Evolutionary conservation across 106 monocot genomes (phyloP).

Genomic region (Acorus gramineus): DNA sequence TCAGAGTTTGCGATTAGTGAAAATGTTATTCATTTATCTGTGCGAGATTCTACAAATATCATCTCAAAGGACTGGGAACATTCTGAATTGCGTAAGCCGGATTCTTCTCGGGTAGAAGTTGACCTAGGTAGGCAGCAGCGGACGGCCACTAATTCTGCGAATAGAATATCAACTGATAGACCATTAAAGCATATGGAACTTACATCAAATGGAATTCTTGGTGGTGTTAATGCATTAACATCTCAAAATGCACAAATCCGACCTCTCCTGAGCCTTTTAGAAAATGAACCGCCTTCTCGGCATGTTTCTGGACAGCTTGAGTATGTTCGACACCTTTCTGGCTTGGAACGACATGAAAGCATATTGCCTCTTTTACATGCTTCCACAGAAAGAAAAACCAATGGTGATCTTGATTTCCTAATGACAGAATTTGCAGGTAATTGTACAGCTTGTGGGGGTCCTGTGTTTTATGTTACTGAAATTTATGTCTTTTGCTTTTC

Average conservation of each 20-base stretch:
- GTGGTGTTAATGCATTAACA: slow-evolving; percentile 11
- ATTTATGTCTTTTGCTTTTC: too few relatives aligned
- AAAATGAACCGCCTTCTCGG: slow-evolving; percentile 92
- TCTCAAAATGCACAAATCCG: slow-evolving; percentile 61
- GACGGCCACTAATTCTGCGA: slow-evolving; percentile 26
- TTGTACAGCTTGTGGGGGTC: neutral
- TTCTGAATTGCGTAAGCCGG: slow-evolving; percentile 23
- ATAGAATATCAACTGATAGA: slow-evolving; percentile 67
- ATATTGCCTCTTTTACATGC: slow-evolving; percentile 89
- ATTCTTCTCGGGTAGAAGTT: slow-evolving; percentile 26
- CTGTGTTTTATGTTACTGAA: too few relatives aligned
- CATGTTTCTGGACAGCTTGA: slow-evolving; percentile 92
- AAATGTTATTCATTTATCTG: slow-evolving; percentile 15
- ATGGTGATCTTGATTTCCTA: slow-evolving; percentile 87
- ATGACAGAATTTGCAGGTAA: slow-evolving; percentile 97
- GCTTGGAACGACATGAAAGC: slow-evolving; percentile 74
- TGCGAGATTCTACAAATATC: slow-evolving; percentile 15
- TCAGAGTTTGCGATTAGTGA: slow-evolving; percentile 25
- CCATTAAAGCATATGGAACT: slow-evolving; percentile 46
- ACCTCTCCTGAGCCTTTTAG: slow-evolving; percentile 79
- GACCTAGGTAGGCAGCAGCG: slow-evolving; percentile 39
- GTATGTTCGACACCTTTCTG: slow-evolving; percentile 75
- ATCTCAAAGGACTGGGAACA: slow-evolving; percentile 39
- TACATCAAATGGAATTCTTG: slow-evolving; percentile 31
- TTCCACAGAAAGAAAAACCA: slow-evolving; percentile 78